These are phyloP conservation scores for Cercospora citrullina DNA, from an alignment of 2,329 filamentous ascomycete species.

Conservation along the genomic window DNA sequence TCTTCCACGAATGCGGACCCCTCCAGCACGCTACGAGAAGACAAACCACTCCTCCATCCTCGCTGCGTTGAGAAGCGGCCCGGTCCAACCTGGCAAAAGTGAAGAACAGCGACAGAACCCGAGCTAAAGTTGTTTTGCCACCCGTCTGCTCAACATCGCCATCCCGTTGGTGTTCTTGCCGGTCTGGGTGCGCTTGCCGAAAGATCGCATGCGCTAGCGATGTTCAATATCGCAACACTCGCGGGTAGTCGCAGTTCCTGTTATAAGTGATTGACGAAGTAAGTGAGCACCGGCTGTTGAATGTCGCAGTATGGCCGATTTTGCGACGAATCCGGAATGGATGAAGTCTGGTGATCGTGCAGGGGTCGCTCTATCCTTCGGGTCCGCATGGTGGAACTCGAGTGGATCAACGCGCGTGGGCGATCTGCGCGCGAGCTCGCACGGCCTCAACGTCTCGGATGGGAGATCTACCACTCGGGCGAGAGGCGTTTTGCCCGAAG, in stretches of 20 bases:
- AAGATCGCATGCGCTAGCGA: not conserved
- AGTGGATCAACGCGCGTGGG: not conserved
- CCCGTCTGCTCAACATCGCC: not conserved
- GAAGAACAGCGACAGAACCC: not conserved
- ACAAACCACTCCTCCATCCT: not conserved
- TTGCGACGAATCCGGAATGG: not conserved
- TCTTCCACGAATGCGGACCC: not conserved
- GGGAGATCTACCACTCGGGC: not conserved
- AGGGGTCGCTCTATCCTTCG: not conserved
- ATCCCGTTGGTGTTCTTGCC: not conserved
- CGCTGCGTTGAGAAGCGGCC: not conserved
- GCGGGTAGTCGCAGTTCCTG: not conserved
- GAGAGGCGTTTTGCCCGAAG: not conserved
- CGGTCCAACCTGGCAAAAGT: not conserved
- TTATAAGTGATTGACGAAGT: not conserved
- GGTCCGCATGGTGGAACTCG: not conserved
- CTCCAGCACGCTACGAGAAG: not conserved
- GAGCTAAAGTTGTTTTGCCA: not conserved
- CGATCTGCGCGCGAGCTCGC: not conserved
- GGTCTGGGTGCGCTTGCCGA: not conserved
- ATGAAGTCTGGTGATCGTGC: not conserved
- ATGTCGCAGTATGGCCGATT: not conserved
- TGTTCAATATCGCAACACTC: not conserved
- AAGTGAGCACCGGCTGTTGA: not conserved
- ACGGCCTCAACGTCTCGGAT: not conserved